A percentile compares a stretch with the other conserved stretches of the same genome.
These are phyloP conservation scores for Geotrichum restrictum DNA, from an alignment of 1,139 yeast genomes.

Conservation along the genomic window DNA sequence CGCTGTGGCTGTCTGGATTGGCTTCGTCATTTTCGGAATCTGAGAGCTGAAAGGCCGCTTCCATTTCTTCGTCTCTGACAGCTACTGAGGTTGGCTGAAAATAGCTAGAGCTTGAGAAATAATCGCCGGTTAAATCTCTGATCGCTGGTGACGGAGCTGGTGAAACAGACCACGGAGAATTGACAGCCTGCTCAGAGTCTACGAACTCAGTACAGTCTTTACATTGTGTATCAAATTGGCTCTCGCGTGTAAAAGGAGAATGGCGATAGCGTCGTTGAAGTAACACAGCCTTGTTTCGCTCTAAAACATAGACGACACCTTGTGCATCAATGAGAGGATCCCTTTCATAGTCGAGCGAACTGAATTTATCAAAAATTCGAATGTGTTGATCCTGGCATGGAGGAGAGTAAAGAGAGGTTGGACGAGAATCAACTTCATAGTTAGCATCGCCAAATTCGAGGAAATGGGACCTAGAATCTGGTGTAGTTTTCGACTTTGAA, in stretches of 20 bases:
- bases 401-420: conserved; percentile 17
- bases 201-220: conserved; percentile 25
- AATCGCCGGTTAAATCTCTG: conserved; percentile 28
- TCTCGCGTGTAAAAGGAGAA: background rate
- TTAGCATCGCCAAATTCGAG: background rate
- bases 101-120: conserved; percentile 21
- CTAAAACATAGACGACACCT: conserved; percentile 34
- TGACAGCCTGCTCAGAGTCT: conserved; percentile 35
- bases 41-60: conserved; percentile 28
- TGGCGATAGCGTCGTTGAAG: conserved; percentile 33
- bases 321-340: conserved; percentile 37
- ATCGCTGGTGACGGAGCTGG: conserved; percentile 39
- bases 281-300: conserved; percentile 31
- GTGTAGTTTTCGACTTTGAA: background rate
- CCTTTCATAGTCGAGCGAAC: conserved; percentile 35
- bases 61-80: conserved; percentile 24
- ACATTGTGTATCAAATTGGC: background rate
- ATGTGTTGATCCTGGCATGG: conserved; percentile 14
- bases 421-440: conserved; percentile 12
- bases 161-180: conserved; percentile 37
- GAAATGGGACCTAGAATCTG: background rate
- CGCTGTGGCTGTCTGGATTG: background rate
- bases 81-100: conserved; percentile 19
- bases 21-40: conserved; percentile 17
- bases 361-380: conserved; percentile 29